Evolutionary conservation across 371 early-diverging fungal species (phyloP).

Genomic region (Dentiscutata heterogama): DNA sequence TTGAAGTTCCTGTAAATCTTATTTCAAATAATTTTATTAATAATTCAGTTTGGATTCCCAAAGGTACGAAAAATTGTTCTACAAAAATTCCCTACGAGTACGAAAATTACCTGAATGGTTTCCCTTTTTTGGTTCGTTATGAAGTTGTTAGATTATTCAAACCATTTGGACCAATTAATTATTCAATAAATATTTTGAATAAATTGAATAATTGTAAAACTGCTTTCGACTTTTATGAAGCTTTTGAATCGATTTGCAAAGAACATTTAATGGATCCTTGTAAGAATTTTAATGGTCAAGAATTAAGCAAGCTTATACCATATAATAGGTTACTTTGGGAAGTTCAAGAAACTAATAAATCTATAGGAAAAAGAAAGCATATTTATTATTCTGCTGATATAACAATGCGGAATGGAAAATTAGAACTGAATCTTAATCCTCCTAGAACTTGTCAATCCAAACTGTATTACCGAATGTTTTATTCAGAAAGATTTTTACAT

Average conservation of each 20-base stretch:
- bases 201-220: neutral
- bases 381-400: neutral
- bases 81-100: constrained; percentile 10
- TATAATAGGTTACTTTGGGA: neutral
- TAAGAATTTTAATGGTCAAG: neutral
- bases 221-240: neutral
- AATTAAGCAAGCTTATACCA: neutral
- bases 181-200: neutral
- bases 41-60: neutral
- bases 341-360: neutral
- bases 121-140: neutral
- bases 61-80: neutral
- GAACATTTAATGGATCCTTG: neutral
- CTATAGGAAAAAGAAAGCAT: neutral
- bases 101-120: neutral
- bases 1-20: too few species aligned
- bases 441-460: constrained; percentile 44
- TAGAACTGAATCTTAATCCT: constrained; percentile 24
- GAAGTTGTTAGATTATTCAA: constrained; percentile 13
- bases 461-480: constrained; percentile 48
- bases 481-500: constrained; percentile 46
- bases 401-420: neutral
- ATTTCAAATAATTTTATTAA: too few species aligned
- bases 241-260: neutral
- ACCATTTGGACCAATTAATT: constrained; percentile 2